A percentile compares a stretch with the other conserved stretches of the same genome.
phyloP scores from a whole-genome alignment of 805 yeast species.

The Clavispora asparagi region DNA sequence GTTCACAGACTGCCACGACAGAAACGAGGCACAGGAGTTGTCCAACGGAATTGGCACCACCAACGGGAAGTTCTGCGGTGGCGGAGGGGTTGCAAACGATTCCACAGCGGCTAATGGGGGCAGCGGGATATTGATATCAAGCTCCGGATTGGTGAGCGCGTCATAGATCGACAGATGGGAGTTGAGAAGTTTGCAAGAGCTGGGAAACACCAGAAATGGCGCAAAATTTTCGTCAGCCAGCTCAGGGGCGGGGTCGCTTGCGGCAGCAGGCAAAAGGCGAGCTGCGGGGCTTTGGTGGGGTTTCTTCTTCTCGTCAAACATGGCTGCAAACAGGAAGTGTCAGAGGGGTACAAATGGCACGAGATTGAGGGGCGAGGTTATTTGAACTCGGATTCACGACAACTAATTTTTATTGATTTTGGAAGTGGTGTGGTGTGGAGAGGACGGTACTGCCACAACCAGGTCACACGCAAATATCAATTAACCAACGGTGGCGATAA shows the following conservation, averaged over 20 bases:
- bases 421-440: no score
- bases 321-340: not conserved
- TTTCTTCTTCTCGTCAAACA: not conserved
- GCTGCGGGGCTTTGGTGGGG: not conserved
- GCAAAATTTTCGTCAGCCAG: not conserved
- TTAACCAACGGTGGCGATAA: no score
- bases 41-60: not conserved
- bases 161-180: conserved; percentile 36
- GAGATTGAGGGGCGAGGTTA: no score
- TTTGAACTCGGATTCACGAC: no score
- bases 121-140: conserved; percentile 19
- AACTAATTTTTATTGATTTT: no score
- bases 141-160: conserved; percentile 37
- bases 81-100: conserved; percentile 1
- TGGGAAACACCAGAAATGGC: not conserved
- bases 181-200: conserved; percentile 21
- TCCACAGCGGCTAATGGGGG: not conserved
- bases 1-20: conserved; percentile 30
- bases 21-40: conserved; percentile 8
- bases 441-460: no score
- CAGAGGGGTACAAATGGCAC: not conserved
- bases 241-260: not conserved
- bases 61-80: conserved; percentile 1
- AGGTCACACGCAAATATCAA: no score
- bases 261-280: not conserved